A percentile compares a stretch with the other conserved stretches of the same genome.
Evolutionary conservation across 2,329 filamentous ascomycete species (phyloP).

Genomic region (Pleoardoris graminearum): DNA sequence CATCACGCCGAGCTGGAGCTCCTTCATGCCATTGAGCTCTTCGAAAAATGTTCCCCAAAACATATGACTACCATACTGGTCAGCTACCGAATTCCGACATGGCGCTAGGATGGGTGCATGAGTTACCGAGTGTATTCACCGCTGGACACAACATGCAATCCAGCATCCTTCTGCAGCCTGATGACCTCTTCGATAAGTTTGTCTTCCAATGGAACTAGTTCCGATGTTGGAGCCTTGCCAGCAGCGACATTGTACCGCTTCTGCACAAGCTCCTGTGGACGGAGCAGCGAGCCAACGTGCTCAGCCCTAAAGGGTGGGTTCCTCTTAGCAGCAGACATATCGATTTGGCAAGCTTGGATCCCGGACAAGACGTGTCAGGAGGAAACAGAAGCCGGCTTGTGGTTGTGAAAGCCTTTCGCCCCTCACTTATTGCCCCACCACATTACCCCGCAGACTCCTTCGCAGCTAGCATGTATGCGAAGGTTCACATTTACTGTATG

Average conservation of each 20-base stretch:
- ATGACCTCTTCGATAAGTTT: conserved; percentile 68
- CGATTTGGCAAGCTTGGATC: conserved; percentile 31
- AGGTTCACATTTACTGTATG: not conserved
- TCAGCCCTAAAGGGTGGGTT: conserved; percentile 70
- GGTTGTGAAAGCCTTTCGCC: conserved; percentile 10
- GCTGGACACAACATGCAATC: conserved; percentile 66
- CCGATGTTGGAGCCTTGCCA: conserved; percentile 53
- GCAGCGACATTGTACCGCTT: conserved; percentile 57
- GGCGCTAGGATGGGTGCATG: not conserved
- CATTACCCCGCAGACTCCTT: conserved; percentile 1
- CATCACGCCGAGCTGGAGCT: conserved; percentile 49
- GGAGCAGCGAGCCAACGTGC: conserved; percentile 72
- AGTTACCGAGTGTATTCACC: conserved; percentile 63
- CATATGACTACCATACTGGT: conserved; percentile 47
- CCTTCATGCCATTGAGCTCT: conserved; percentile 58
- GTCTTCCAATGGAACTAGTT: conserved; percentile 64
- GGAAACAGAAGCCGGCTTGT: not conserved
- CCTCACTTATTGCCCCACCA: conserved; percentile 23
- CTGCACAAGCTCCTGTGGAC: conserved; percentile 64
- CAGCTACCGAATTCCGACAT: conserved; percentile 10
- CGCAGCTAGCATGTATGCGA: not conserved
- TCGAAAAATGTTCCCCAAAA: conserved; percentile 63
- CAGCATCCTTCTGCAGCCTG: conserved; percentile 64
- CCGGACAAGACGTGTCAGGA: conserved; percentile 2
- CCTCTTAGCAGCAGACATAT: conserved; percentile 38